Evolutionary conservation across 106 monocot genomes (phyloP), one percentile per base, ranked within the genome.

Genomic region (Dendrobium nobile): DNA sequence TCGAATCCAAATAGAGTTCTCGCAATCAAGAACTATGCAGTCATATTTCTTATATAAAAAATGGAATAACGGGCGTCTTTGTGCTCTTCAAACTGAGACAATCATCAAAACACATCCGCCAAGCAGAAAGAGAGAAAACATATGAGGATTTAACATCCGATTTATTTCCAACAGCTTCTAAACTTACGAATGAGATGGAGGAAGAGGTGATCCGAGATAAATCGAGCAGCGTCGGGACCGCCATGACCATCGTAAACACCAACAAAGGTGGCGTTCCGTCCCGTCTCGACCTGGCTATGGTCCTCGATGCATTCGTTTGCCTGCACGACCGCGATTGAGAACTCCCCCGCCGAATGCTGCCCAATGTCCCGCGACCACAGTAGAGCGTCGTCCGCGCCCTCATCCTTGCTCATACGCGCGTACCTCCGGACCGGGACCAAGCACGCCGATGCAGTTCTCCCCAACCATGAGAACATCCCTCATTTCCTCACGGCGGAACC

Each of bases 281-380:
- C 85, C 16, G 89, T 88, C 89, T 96, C 95, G 54, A 96, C 89
- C 91, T 96, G 95, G 81, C 95, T 91, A 73, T 90, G 88, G 78
- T 96, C 95, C 88, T 96, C 95, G 16, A 96, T 37, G 72, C 43
- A 16, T 76, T 91, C 91, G 79, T 96, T 96, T 48, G 93, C 95
- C 85, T 93, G 91, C 19, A 88, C 91, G 47, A 96, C 95, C 1
- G 93, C 95, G 64, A 91, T 81, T 19, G 95, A 96, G 85, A 78
- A 96, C 70, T 96, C 93, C 37, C 95, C 95, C 4, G 72, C 88
- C n/a, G 89, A 77, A 82, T 96, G 95, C 31, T 80, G 43, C 64
- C 75, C 93, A 72, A 93, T 56, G 82, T 88, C 91, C 77, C 88
- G 81, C 47, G 93, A 93, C 95, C 95, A 96, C 42, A 96, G 80